These are phyloP conservation scores for Emergomyces orientalis DNA, from an alignment of 2,329 filamentous ascomycete species.

Conservation along the genomic window DNA sequence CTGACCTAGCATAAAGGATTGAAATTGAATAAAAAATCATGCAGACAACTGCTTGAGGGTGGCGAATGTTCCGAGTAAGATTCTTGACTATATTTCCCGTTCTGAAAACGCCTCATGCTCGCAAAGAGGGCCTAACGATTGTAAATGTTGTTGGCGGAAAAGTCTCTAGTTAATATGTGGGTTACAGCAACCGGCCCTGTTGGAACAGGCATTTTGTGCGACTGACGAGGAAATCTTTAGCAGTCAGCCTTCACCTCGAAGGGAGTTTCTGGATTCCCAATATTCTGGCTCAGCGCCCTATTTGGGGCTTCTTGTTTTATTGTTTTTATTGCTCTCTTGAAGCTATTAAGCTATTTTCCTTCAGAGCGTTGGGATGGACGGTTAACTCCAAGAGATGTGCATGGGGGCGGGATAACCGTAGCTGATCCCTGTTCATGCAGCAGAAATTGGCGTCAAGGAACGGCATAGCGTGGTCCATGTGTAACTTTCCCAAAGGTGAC, in stretches of 20 bases:
- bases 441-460: neutral
- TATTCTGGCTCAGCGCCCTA: neutral
- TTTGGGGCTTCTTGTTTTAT: neutral
- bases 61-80: neutral
- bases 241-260: neutral
- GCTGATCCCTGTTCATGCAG: neutral
- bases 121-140: neutral
- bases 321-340: neutral
- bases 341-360: neutral
- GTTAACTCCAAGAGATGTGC: neutral
- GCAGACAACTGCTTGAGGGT: neutral
- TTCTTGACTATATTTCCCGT: neutral
- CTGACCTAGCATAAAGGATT: neutral
- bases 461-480: neutral
- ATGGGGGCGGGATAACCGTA: neutral
- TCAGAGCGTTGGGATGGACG: neutral
- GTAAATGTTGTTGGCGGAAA: neutral
- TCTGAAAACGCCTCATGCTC: neutral
- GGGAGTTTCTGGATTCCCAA: neutral
- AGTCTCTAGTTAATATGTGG: neutral
- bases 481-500: neutral
- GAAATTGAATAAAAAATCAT: neutral
- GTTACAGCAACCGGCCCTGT: neutral
- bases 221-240: neutral
- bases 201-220: neutral